These are phyloP conservation scores for Starmerella bacillaris DNA, from an alignment of 805 yeast species.

Conservation along the genomic window DNA sequence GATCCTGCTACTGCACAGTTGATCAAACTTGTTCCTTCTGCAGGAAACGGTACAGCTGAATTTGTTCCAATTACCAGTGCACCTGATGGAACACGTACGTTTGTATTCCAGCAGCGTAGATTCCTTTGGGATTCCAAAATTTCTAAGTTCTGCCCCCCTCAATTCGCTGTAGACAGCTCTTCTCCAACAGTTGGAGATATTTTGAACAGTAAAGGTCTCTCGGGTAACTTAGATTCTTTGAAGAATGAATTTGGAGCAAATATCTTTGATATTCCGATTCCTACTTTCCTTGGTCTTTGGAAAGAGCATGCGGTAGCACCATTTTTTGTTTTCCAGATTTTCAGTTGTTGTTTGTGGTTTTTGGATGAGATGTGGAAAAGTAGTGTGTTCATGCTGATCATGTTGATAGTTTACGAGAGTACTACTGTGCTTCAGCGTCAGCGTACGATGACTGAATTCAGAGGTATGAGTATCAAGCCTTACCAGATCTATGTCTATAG, in stretches of 20 bases:
- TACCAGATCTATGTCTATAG: conserved; percentile 60
- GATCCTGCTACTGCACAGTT: conserved; percentile 47
- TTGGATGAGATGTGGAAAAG: conserved; percentile 95
- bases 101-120: conserved; percentile 81
- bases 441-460: conserved; percentile 83
- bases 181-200: conserved; percentile 34
- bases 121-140: conserved; percentile 46
- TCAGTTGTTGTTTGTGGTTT: conserved; percentile 88
- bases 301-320: conserved; percentile 98
- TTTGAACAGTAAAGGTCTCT: conserved; percentile 37
- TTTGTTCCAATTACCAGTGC: conserved; percentile 45
- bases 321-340: conserved; percentile 87
- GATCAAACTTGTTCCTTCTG: conserved; percentile 60
- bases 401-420: conserved; percentile 83
- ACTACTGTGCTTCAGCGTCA: conserved; percentile 93
- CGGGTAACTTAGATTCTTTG: conserved; percentile 19
- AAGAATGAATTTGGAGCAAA: conserved; percentile 61
- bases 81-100: conserved; percentile 43
- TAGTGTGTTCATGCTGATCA: conserved; percentile 75
- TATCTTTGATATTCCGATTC: conserved; percentile 86
- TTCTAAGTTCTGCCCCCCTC: conserved; percentile 59
- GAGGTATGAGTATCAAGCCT: conserved; percentile 93
- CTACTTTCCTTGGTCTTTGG: conserved; percentile 76
- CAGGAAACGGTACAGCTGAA: conserved; percentile 73
- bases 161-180: conserved; percentile 34